Evolutionary conservation across 78 protist species (phyloP).

Genomic region (Speleostelium caveatum): DNA sequence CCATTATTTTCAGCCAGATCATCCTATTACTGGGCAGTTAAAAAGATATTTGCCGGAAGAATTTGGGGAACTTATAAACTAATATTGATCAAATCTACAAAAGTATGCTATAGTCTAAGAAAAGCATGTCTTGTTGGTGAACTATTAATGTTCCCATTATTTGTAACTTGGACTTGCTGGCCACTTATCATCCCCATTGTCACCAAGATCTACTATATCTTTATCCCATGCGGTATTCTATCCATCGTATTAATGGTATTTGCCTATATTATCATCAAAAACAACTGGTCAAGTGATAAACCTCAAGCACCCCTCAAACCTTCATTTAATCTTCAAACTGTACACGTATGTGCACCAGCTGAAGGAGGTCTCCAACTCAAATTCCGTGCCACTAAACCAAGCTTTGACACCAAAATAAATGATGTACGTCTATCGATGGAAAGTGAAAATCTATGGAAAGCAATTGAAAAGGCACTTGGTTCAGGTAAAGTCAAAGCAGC

Average conservation of each 20-base stretch:
- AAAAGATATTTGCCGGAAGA: slow-evolving; percentile 60
- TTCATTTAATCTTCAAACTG: background rate
- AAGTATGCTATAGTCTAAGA: slow-evolving; percentile 54
- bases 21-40: slow-evolving; percentile 64
- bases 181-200: slow-evolving; percentile 60
- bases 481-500: slow-evolving; percentile 47
- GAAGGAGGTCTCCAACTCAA: slow-evolving; percentile 49
- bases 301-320: background rate
- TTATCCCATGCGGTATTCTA: slow-evolving; percentile 36
- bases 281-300: slow-evolving; percentile 29
- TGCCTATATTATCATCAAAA: slow-evolving; percentile 28
- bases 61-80: slow-evolving; percentile 54
- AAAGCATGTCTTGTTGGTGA: slow-evolving; percentile 76
- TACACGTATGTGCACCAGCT: slow-evolving; percentile 19
- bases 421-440: slow-evolving; percentile 53
- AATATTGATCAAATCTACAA: slow-evolving; percentile 5
- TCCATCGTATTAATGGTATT: slow-evolving; percentile 1
- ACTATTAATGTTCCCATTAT: slow-evolving; percentile 75
- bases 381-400: background rate
- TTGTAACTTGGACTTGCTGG: slow-evolving; percentile 70
- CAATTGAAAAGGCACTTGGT: slow-evolving; percentile 36
- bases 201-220: slow-evolving; percentile 68
- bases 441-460: slow-evolving; percentile 54
- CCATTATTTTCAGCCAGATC: slow-evolving; percentile 64
- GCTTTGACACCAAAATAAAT: background rate